A percentile compares a stretch with the other conserved stretches of the same genome.
Evolutionary conservation across 306 rosid genomes (phyloP).

Genomic region (Inga laurina): DNA sequence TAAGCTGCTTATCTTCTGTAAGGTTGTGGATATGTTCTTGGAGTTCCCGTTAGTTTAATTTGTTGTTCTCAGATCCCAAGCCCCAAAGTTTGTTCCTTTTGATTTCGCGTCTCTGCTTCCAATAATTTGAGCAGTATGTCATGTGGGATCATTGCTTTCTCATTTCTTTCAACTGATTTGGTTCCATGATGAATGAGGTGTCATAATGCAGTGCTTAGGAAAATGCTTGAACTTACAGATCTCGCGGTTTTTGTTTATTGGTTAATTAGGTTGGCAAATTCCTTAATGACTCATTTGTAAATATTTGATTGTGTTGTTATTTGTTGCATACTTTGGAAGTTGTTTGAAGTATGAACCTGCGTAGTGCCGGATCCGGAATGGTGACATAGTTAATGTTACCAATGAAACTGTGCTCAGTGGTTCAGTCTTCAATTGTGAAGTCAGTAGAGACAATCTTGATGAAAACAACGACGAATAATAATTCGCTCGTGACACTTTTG

Average conservation of each 20-base stretch:
- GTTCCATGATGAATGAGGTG: neutral
- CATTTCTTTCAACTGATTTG: neutral
- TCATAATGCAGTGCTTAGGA: neutral
- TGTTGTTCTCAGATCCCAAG: slow-evolving; percentile 13
- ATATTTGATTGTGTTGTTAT: neutral
- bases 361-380: neutral
- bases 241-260: neutral
- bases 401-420: neutral
- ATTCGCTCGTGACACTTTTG: neutral
- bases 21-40: neutral
- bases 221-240: slow-evolving; percentile 6
- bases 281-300: neutral
- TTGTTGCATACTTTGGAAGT: neutral
- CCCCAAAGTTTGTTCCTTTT: neutral
- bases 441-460: neutral
- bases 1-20: neutral
- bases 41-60: neutral
- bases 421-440: neutral
- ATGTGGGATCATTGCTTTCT: slow-evolving; percentile 7
- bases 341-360: neutral
- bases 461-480: neutral
- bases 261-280: neutral
- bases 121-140: neutral
- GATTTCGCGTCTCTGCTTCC: neutral
- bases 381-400: neutral